phyloP scores from a whole-genome alignment of 805 yeast species.

The Candida namnaoensis region DNA sequence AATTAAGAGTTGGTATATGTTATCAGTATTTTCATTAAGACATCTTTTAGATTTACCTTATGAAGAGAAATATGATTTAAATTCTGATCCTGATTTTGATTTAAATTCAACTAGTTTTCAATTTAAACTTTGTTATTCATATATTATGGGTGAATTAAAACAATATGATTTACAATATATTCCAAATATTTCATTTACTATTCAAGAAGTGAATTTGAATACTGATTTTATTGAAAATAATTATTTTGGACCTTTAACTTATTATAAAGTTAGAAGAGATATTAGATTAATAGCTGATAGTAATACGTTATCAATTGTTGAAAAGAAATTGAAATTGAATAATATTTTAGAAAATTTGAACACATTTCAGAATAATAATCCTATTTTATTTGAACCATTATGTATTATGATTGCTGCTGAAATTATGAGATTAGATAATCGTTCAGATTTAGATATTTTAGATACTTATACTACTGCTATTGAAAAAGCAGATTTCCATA shows the following conservation, averaged over 20 bases:
- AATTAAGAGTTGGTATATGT: slow-evolving; percentile 9
- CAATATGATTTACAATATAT: too few species aligned
- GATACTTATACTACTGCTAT: slow-evolving; percentile 38
- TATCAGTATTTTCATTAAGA: slow-evolving; percentile 4
- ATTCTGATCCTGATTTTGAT: slow-evolving; percentile 1
- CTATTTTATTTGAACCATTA: slow-evolving; percentile 27
- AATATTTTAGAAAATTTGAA: neutral
- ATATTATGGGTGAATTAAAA: neutral
- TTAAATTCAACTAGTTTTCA: slow-evolving; percentile 1
- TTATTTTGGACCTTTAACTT: too few species aligned
- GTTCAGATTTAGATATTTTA: slow-evolving; percentile 26
- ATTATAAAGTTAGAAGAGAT: too few species aligned
- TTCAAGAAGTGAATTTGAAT: too few species aligned
- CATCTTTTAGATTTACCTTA: slow-evolving; percentile 8
- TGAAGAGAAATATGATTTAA: slow-evolving; percentile 8
- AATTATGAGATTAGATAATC: slow-evolving; percentile 11
- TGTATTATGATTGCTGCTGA: slow-evolving; percentile 26
- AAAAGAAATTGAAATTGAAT: neutral
- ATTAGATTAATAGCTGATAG: too few species aligned
- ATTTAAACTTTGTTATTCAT: slow-evolving; percentile 8
- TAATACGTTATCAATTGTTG: neutral
- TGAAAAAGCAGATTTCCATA: slow-evolving; percentile 23
- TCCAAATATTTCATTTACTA: too few species aligned
- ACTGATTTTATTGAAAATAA: too few species aligned
- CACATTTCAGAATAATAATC: neutral